Conservation (phyloP, 495 filamentous ascomycete species). For the Penicillium egyptiacum region DNA sequence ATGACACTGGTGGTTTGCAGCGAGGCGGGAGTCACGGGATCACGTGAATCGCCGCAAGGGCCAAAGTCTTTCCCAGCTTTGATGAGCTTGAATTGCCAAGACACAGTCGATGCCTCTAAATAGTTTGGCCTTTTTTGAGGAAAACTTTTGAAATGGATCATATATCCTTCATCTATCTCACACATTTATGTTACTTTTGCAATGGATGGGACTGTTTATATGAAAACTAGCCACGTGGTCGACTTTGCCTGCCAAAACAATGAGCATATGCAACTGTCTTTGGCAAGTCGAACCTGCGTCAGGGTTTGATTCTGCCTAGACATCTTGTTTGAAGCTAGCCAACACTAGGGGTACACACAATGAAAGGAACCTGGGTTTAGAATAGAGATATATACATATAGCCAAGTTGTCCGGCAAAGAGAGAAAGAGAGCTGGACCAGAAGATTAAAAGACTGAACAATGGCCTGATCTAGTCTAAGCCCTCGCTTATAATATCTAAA, state of each 20-base stretch:
- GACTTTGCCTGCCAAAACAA: neutral
- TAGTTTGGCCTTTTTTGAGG: neutral
- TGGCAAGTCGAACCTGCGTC: neutral
- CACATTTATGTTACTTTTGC: neutral
- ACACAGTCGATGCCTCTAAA: neutral
- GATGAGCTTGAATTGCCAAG: constrained; percentile 12
- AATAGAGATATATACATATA: neutral
- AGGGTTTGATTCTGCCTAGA: neutral
- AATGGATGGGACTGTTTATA: neutral
- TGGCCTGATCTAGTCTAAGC: neutral
- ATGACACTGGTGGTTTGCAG: constrained; percentile 44
- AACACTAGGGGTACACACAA: neutral
- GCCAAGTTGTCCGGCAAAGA: neutral
- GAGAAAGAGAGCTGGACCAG: neutral
- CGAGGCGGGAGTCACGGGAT: constrained; percentile 43
- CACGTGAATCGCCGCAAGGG: constrained; percentile 29
- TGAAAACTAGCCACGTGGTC: neutral
- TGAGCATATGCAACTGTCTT: constrained; percentile 2
- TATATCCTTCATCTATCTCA: neutral
- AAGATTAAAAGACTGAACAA: neutral
- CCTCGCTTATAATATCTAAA: neutral
- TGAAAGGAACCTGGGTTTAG: neutral
- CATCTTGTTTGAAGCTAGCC: neutral
- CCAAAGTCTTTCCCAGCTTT: constrained; percentile 26
- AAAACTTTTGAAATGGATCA: neutral